Evolutionary conservation across 2,329 filamentous ascomycete genomes (phyloP), one percentile per base, ranked within the genome.

Genomic region (Chalara sp.): DNA sequence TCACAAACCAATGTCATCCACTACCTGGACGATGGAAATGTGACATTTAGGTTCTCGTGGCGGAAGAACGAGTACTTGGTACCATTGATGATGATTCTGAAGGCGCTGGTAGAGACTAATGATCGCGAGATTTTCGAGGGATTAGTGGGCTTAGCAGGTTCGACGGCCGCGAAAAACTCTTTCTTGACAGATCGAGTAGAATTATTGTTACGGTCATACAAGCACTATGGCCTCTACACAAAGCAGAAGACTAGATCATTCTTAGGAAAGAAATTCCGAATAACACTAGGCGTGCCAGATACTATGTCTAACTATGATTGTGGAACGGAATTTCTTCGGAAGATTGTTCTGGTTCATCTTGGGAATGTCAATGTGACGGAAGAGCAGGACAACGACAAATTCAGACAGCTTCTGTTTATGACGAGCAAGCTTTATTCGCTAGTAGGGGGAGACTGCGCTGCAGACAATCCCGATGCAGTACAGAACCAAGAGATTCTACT

Each of bases 21-120:
- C 71, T 99, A 97, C 68, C 80, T 99, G 51, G 89, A 79, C 61
- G 93, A 99, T 67, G 93, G 93, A 57, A 97, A 96, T 68, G 84
- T 97, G 62, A 97, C 89, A 0, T 96, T 99, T 71, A 81, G 93
- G 51, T 99, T 99, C 70, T 96, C 92, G 6, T 99, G 92, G 92
- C 80, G 91, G 59, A 99, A 99, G 72, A 89, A 90, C 60, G 93
- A 99, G 69, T 99, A 89, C 64, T 80, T 99, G n/a, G 80, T 99
- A 2, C 93, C 93, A 1, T 87, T 90, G 54, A 84, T 96, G 79
- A 97, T 99, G 92, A 83, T 99, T 33, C 72, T 99, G 57, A 99
- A 97, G 73, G 92, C 93, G 1, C 74, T 99, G 46, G 80, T 93
- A 2, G 92, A 99, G 68, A 99, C 93, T 12, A 99, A 96, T 66